Percentiles rank a stretch among this genome's conserved stretches.
These are phyloP conservation scores for Zizania latifolia DNA, from an alignment of 176 grass and related monocot genomes.

Conservation along the genomic window DNA sequence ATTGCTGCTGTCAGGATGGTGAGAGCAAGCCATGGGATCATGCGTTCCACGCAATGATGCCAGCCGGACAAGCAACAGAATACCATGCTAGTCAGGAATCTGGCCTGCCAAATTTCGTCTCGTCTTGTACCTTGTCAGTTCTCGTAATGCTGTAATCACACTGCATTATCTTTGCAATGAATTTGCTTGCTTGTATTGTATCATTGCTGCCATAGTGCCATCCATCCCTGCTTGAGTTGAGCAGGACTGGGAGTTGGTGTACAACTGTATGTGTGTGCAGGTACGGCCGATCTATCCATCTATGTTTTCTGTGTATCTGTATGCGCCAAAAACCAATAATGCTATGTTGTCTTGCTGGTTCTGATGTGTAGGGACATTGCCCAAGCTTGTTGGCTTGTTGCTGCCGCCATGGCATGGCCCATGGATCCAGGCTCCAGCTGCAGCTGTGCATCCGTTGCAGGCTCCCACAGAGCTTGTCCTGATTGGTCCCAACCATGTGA, in stretches of 20 bases:
- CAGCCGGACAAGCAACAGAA: neutral
- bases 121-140: neutral
- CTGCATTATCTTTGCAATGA: neutral
- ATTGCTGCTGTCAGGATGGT: neutral
- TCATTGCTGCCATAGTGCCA: neutral
- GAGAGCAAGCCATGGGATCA: slow-evolving; percentile 10
- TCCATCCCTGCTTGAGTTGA: neutral
- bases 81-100: neutral
- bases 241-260: no score
- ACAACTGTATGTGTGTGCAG: no score
- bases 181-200: neutral
- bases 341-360: neutral
- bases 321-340: neutral
- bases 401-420: no score
- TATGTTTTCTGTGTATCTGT: neutral
- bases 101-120: neutral
- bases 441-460: neutral
- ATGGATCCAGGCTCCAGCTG: no score
- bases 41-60: slow-evolving; percentile 3
- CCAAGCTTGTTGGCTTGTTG: neutral
- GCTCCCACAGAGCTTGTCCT: neutral
- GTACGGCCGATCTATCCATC: neutral
- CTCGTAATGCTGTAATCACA: neutral
- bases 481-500: slow-evolving; percentile 2
- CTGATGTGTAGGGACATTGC: no score